Evolutionary conservation across 176 grass and related monocot genomes (phyloP).

Genomic region (Canna indica): DNA sequence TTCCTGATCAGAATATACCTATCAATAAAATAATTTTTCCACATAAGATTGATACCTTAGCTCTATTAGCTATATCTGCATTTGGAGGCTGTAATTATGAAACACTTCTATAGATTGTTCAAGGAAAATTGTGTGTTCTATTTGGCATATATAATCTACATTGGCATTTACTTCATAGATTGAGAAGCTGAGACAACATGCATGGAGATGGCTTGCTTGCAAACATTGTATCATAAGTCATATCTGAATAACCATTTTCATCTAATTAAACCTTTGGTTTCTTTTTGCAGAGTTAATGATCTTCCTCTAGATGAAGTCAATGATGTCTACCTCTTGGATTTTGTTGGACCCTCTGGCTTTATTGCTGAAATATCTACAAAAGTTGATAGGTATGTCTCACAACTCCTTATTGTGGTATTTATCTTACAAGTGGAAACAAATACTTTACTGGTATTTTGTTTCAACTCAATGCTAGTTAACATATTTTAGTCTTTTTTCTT

Average conservation of each 20-base stretch:
- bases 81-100: background rate
- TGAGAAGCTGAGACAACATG: background rate
- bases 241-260: background rate
- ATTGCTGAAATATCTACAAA: conserved; percentile 58
- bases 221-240: no score
- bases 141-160: no score
- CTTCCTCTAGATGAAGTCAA: conserved; percentile 71
- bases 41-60: background rate
- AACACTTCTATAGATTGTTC: background rate
- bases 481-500: no score
- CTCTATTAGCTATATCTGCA: background rate
- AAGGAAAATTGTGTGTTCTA: no score
- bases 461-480: no score
- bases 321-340: conserved; percentile 85
- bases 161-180: no score
- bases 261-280: background rate
- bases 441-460: no score
- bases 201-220: background rate
- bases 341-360: conserved; percentile 78
- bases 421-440: no score
- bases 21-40: background rate
- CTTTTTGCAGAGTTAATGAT: conserved; percentile 37
- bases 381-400: conserved; percentile 45
- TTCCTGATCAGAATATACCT: background rate
- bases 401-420: background rate